Evolutionary conservation across 495 filamentous ascomycete species (phyloP), one percentile per base, ranked within the genome.

Genomic region (Talaromyces ruber): DNA sequence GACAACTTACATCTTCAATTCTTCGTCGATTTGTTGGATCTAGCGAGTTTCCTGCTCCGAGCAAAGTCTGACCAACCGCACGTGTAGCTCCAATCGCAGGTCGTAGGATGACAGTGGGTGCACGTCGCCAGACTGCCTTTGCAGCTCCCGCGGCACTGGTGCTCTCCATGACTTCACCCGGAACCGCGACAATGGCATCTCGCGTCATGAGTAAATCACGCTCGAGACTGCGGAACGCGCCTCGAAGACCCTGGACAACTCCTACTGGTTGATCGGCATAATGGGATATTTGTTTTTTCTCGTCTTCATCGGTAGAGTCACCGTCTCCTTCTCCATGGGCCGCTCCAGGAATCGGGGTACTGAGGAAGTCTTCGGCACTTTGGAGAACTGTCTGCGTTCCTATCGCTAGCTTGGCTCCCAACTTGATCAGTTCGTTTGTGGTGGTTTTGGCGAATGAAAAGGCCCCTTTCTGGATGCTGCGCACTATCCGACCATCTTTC

Each of bases 131-230:
- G 53, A 99, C 87, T 1, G 88, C 95, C 65, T 79, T 85, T 34
- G 90, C 90, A 2, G 89, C 92, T 14, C 91, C 93, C 62, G 86
- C 86, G 12, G 93, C 92, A 67, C 83, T 92, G 39, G 84, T 83
- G 65, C 89, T 90, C 69, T 98, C 93, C 75, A 94, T 85, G 0
- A 95, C 82, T 73, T 98, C 95, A 1, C 86, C 89, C 1, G 93
- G 92, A 37, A 98, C 90, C n/a, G 92, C 93, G 67, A 97, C 89
- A 63, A 98, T 91, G 1, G 93, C 95, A 74, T 98, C 91, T 61
- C 86, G 81, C 12, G 94, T 88, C 25, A 90, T 76, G 25, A 92
- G 78, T 58, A 99, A 79, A 72, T 99, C 96, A 14, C 91, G 85
- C 65, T 93, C 88, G 32, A 99, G 82, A 63, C 90, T 88, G 30